A percentile compares a stretch with the other conserved stretches of the same genome.
phyloP scores from a whole-genome alignment of 2,329 filamentous ascomycete genomes.

The Ampelomyces quisqualis region DNA sequence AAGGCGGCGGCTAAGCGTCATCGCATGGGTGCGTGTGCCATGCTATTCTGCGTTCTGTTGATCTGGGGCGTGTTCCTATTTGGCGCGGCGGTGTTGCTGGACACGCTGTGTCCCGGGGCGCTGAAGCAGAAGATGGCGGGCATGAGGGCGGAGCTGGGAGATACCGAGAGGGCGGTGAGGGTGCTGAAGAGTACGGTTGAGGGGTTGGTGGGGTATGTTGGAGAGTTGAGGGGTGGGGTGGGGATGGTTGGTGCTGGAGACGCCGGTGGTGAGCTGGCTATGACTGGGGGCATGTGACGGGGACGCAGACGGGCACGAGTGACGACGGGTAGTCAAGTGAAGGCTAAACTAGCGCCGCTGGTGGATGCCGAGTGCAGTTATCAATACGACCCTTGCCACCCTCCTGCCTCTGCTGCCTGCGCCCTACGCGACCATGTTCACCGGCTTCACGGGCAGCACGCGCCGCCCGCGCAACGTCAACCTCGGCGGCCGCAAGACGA shows the following conservation, averaged over 20 bases:
- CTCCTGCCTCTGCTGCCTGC: background rate
- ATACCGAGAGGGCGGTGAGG: background rate
- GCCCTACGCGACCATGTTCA: constrained; percentile 67
- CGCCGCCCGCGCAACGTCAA: constrained; percentile 89
- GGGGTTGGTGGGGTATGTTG: background rate
- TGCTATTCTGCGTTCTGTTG: background rate
- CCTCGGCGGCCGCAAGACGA: constrained; percentile 78
- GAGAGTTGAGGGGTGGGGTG: background rate
- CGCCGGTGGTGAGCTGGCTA: background rate
- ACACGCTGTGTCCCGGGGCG: background rate
- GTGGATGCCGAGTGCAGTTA: too few species aligned
- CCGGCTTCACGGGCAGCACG: constrained; percentile 85
- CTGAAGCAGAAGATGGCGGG: background rate
- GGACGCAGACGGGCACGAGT: too few species aligned
- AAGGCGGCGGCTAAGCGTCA: too few species aligned
- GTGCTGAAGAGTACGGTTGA: background rate
- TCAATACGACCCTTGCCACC: background rate
- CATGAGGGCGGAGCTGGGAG: background rate
- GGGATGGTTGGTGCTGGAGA: background rate
- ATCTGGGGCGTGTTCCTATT: background rate
- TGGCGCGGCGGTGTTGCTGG: background rate
- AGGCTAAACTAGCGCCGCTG: too few species aligned
- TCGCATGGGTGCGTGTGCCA: background rate
- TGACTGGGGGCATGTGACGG: background rate
- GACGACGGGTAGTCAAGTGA: too few species aligned